Evolutionary conservation across 2,329 filamentous ascomycete species (phyloP), one percentile per base, ranked within the genome.

Genomic region (Penicillium decumbens): DNA sequence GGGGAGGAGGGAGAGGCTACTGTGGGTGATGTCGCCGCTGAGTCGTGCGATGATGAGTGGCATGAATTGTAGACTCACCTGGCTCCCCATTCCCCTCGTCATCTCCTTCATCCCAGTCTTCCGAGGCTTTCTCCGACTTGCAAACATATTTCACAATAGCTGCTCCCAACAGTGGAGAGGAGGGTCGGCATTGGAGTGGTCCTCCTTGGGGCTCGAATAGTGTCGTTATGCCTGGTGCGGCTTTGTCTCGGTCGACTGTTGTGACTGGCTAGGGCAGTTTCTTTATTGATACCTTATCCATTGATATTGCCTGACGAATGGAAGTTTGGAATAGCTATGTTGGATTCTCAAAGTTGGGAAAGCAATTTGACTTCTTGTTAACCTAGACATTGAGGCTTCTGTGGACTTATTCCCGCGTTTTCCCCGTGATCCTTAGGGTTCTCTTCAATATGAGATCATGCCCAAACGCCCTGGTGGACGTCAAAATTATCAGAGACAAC

Each of bases 41-140:
- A 27, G 24, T 25, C 15, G 15, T 7, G 6, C 27, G 27, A 8
- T 3, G 7, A 25, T 25, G 20, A 12, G 24, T 27, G 2, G 12
- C 10, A 23, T 8, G 12, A 15, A 33, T 50, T 45, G 49, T 44
- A 43, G 41, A 69, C 72, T 64, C 57, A 80, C 78, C 75, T 73
- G 67, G 59, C 41, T 62, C 42, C 41, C 43, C 58, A 40, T 50
- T 53, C 35, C 66, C 51, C 50, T 84, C 84, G 2, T 75, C 73
- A 1, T 84, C 84, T 3, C 88, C 83, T 50, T 89, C 87, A 37
- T 82, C 41, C 83, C 85, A 59, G 95, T 87, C 63, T 90, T 87
- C 57, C 88, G 85, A 41, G 88, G 84, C 60, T 93, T 90, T 56
- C 81, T 76, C 46, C 79, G 73, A 53, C 75, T 75, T 39, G 74